Conservation (phyloP, 1,284 basidiomycete species). For the Boletus sp. region DNA sequence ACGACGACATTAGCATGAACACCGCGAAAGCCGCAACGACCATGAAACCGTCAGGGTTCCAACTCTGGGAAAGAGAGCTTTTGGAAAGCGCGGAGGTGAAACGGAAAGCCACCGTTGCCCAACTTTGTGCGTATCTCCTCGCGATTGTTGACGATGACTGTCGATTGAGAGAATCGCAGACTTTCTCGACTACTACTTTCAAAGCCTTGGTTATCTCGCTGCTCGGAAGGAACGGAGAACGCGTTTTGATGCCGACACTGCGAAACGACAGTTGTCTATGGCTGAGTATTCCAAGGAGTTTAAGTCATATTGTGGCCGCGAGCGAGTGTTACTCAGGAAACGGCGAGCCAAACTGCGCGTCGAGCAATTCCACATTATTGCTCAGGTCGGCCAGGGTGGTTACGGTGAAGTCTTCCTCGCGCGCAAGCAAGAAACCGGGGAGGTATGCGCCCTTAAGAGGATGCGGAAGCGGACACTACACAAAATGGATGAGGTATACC, state of each 20-base stretch:
- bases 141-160: slow-evolving; percentile 48
- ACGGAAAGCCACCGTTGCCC: slow-evolving; percentile 93
- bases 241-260: slow-evolving; percentile 84
- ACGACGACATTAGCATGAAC: slow-evolving; percentile 68
- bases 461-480: slow-evolving; percentile 91
- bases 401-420: slow-evolving; percentile 97
- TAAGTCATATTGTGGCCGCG: slow-evolving; percentile 89
- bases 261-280: slow-evolving; percentile 63
- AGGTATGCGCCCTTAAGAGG: slow-evolving; percentile 95
- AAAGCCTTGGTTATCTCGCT: slow-evolving; percentile 86
- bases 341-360: slow-evolving; percentile 86
- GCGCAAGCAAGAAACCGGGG: slow-evolving; percentile 88
- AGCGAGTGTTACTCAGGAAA: slow-evolving; percentile 88
- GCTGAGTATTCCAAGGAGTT: slow-evolving; percentile 79
- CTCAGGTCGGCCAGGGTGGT: slow-evolving; percentile 95
- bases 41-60: slow-evolving; percentile 56
- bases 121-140: slow-evolving; percentile 72
- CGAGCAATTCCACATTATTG: slow-evolving; percentile 94
- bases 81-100: slow-evolving; percentile 84
- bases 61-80: slow-evolving; percentile 85
- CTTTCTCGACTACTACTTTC: slow-evolving; percentile 96
- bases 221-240: slow-evolving; percentile 81
- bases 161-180: slow-evolving; percentile 51
- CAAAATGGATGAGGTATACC: slow-evolving; percentile 92
- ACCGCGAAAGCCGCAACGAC: slow-evolving; percentile 56